Evolutionary conservation across 768 basidiomycete genomes (phyloP), one percentile per base, ranked within the genome.

Genomic region (Cystofilobasidium bisporidii): DNA sequence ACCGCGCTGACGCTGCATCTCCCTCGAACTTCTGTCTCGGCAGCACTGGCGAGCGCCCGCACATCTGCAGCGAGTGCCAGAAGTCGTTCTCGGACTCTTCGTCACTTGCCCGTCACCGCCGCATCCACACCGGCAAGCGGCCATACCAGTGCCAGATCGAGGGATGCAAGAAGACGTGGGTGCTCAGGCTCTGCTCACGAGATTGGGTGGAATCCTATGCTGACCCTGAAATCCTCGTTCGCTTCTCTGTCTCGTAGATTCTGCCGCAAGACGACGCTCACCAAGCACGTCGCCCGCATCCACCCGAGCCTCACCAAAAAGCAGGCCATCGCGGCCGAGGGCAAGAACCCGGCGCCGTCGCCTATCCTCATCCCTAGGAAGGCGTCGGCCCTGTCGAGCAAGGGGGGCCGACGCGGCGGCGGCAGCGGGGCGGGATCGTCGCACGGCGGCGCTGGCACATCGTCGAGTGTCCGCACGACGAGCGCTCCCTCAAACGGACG

Each of bases 241-340:
- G 2, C 56, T 18, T 24, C 26, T 12, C 63, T 6, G 12, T 30
- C 20, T 20, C 14, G 3, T 64, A 74, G 74, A 1, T 79, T 79
- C 69, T 77, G 76, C 58, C 75, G 79, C 41, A 75, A 78, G 62
- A 77, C 77, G 70, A 80, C 79, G 11, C 74, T 77, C 60, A 75
- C 76, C 57, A 78, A 76, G 71, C 79, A 80, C 70, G 72, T 74
- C 72, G 71, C 72, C 18, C 72, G 74, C 9, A 60, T 73, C 12
- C 79, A 80, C 68, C 74, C 76, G 26, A 18, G 38, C 28, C 56
- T 58, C 17, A 38, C 40, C 28, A 30, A 62, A 26, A 50, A 57
- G 14, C n/a, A 50, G 22, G 48, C 48, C 6, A 24, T 15, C 48
- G 26, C n/a, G 22, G 48, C 48, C 22, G 22, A 50, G 48, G 48